Base-by-base conservation (phyloP, 805 yeast species). In the Kurtzmaniella fragi region DNA sequence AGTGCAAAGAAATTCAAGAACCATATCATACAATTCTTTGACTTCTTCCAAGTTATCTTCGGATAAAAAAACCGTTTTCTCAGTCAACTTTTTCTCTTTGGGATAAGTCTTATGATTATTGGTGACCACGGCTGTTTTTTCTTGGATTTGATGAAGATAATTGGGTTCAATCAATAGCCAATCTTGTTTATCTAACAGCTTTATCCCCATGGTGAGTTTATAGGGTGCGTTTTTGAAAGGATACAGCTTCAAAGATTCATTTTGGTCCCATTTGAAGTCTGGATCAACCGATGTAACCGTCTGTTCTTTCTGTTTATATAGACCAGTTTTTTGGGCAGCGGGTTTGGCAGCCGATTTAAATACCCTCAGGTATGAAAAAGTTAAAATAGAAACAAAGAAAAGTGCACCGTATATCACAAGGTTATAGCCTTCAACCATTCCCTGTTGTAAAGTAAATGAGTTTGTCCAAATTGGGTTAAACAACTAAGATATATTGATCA, bases 191-290 rank as follows among this genome's bases (percentile, higher is more conserved):
- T 58, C 60, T 28, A 68, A 44, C 23, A 44, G 64, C 42, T 70
- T 63, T 37, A 82, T 67, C 1, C 82, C 84, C 82, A 84, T 75
- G 2, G 82, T 81, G 57, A 83, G 59, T 44, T 70, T 73, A 48
- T 81, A 79, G 34, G 64, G 73, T 12, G 77, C 82, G 34, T 75
- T 68, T 52, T 77, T 79, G 63, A 80, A 82, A 1, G 87, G 88
- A 30, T 44, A 59, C 8, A 64, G 59, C 37, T 54, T 60, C 29
- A 56, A 31, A 4, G 59, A 49, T 2, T 42, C 42, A 11, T 34
- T 41, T 29, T 45, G 40, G 17, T 60, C 51, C 67, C 67, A 62
- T 12, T 45, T 39, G 40, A 62, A 62, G 26, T 42, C 44, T 4
- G 42, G 20, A 2, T 34, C 41, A 1, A 61, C 57, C 2, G 64